Evolutionary conservation across 352 stramenopile genomes (phyloP).

Genomic region (Globisporangium spiculum): DNA sequence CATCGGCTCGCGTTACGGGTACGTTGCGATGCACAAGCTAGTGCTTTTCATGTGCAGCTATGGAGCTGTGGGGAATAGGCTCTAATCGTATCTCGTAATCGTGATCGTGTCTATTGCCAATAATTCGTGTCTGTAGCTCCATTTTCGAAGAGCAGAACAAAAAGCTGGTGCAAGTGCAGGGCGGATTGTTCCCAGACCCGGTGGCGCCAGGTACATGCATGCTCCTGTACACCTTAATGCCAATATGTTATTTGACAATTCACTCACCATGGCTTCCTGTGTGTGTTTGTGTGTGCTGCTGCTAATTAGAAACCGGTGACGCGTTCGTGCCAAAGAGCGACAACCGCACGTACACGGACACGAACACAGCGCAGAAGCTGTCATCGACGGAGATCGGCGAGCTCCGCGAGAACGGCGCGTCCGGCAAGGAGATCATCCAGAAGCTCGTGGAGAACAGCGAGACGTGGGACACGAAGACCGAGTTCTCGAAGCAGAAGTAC

Average conservation of each 20-base stretch:
- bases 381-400: slow-evolving; percentile 62
- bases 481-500: slow-evolving; percentile 97
- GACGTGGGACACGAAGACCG: slow-evolving; percentile 93
- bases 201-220: slow-evolving; percentile 55
- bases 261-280: background rate
- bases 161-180: slow-evolving; percentile 61
- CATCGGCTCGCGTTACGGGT: slow-evolving; percentile 76
- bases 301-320: slow-evolving; percentile 66
- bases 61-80: background rate
- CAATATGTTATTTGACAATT: too few relatives aligned
- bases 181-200: slow-evolving; percentile 77
- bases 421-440: slow-evolving; percentile 87
- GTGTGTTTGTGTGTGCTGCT: background rate
- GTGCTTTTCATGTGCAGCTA: background rate
- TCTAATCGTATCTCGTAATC: background rate
- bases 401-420: slow-evolving; percentile 65
- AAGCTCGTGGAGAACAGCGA: slow-evolving; percentile 93
- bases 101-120: too few relatives aligned
- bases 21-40: background rate
- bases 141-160: slow-evolving; percentile 88
- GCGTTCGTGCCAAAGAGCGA: slow-evolving; percentile 70
- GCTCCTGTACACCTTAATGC: background rate
- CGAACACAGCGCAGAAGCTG: slow-evolving; percentile 83
- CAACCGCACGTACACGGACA: slow-evolving; percentile 84
- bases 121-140: slow-evolving; percentile 24